phyloP scores from a whole-genome alignment of 345 rosid genomes.

The thale cress (Arabidopsis thaliana) region TAIR10.1 NC_003074.8:19346001-19346500 shows the following conservation, averaged over 20 bases:
- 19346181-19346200: conserved; percentile 64
- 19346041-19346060: conserved; percentile 49
- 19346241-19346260: not conserved
- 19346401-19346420: conserved; percentile 45
- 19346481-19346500: conserved; percentile 65
- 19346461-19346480: conserved; percentile 56
- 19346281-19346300: conserved; percentile 78
- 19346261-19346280: conserved; percentile 26
- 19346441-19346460: conserved; percentile 42
- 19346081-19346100: conserved; percentile 74
- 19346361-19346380: conserved; percentile 45
- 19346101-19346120: conserved; percentile 69
- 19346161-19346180: conserved; percentile 59
- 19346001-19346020: conserved; percentile 69
- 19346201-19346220: conserved; percentile 44
- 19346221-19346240: conserved; percentile 23
- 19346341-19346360: conserved; percentile 49
- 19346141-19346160: conserved; percentile 59
- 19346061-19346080: conserved; percentile 54
- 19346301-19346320: conserved; percentile 71
- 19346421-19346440: conserved; percentile 46
- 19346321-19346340: conserved; percentile 55
- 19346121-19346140: conserved; percentile 56
- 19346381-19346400: conserved; percentile 42
- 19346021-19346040: conserved; percentile 76